Conservation (phyloP, 441 rosid species). For the Populus trichocarpa region DNA sequence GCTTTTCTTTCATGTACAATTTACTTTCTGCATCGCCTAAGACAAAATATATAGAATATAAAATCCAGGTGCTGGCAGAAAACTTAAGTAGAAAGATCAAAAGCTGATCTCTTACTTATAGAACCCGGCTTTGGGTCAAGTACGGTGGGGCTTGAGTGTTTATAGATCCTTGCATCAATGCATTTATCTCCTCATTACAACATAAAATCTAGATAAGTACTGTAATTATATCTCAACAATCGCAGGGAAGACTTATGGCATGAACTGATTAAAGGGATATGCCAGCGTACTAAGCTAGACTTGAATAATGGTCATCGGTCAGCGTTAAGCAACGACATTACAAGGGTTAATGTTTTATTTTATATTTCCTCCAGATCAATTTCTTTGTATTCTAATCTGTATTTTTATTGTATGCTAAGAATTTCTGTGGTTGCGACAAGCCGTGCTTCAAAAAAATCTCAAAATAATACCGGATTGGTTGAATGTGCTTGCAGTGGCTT, state of each 20-base stretch:
- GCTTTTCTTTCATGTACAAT: too few species aligned
- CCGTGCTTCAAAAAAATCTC: not conserved
- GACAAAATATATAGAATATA: too few species aligned
- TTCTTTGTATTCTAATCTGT: not conserved
- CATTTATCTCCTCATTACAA: not conserved
- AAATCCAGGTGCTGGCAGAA: too few species aligned
- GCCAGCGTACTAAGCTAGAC: not conserved
- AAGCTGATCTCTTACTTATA: not conserved
- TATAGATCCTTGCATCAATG: too few species aligned
- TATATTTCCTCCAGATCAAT: not conserved
- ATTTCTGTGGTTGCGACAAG: not conserved
- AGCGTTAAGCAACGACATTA: not conserved
- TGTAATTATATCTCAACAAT: slow-evolving; percentile 8
- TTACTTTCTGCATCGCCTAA: too few species aligned
- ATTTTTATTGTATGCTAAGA: not conserved
- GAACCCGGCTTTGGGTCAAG: too few species aligned
- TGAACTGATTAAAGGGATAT: not conserved
- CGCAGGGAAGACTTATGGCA: not conserved
- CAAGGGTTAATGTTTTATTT: not conserved
- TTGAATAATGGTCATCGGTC: not conserved
- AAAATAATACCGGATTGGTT: not conserved
- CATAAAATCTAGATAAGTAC: slow-evolving; percentile 1
- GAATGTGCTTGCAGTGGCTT: not conserved
- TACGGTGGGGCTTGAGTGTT: too few species aligned
- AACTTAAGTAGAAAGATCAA: not conserved